Evolutionary conservation across 148 eudicot species (phyloP).

Genomic region (Rhododendron molle): DNA sequence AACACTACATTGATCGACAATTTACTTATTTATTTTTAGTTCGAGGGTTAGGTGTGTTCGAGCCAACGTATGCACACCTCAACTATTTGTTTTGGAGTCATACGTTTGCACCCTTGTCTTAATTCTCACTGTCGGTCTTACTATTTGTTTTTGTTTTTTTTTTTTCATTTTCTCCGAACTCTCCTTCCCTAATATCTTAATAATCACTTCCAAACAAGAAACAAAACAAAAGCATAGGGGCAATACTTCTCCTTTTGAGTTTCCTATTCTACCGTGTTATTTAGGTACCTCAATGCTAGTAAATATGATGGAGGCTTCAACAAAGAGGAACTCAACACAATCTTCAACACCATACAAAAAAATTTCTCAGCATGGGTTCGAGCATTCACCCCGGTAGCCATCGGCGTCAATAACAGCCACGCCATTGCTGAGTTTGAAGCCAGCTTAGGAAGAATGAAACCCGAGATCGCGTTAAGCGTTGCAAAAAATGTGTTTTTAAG

Average conservation of each 20-base stretch:
- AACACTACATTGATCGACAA: too few relatives aligned
- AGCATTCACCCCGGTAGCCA: conserved; percentile 16
- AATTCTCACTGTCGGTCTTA: too few relatives aligned
- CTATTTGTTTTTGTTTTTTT: too few relatives aligned
- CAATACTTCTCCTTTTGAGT: not conserved
- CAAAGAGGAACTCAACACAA: conserved; percentile 5
- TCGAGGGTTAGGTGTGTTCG: too few relatives aligned
- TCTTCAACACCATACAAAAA: conserved; percentile 14
- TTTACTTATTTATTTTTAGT: too few relatives aligned
- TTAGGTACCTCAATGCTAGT: conserved; percentile 14
- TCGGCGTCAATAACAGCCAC: conserved; percentile 15
- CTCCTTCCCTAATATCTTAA: too few relatives aligned
- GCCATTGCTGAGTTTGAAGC: conserved; percentile 19
- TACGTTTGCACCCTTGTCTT: too few relatives aligned
- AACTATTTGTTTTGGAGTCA: too few relatives aligned
- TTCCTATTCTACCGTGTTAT: not conserved
- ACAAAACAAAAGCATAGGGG: not conserved
- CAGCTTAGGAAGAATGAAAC: conserved; percentile 24
- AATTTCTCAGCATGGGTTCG: conserved; percentile 24
- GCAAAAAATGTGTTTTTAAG: conserved; percentile 24
- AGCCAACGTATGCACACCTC: too few relatives aligned
- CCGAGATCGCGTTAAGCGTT: conserved; percentile 9
- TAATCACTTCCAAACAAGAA: not conserved
- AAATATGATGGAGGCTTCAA: conserved; percentile 12
- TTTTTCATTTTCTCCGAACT: too few relatives aligned